Evolutionary conservation across 2,329 filamentous ascomycete species (phyloP), one percentile per base, ranked within the genome.

Genomic region (Colletotrichum simmondsii): DNA sequence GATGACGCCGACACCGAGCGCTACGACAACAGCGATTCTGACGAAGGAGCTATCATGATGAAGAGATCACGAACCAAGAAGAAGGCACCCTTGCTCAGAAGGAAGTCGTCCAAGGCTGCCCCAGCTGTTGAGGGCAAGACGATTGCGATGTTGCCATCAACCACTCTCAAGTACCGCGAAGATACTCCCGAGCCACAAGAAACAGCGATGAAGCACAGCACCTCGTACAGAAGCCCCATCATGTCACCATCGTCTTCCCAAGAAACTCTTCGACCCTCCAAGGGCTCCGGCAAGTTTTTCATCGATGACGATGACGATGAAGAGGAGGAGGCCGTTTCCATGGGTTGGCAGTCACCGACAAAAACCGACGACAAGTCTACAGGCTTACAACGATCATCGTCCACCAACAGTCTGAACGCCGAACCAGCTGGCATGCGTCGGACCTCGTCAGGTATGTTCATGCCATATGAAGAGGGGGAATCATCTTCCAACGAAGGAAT

Each of bases 391-490:
- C 85, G 87, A 70, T 85, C 87, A 24, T 78, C 83, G n/a, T 89
- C 89, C 28, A 82, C 85, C 53, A 81, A 81, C 78, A 87, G 84
- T 73, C 81, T 89, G n/a, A 81, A 79, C n/a, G 85, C 84, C 24
- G 87, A 90, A 72, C 84, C 87, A 56, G 85, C 83, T 22, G 92
- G 92, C 65, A 92, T 97, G 86, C 91, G 92, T 74, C 89, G 95
- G 76, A 97, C 94, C 24, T 87, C 91, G 63, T 97, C 94, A 52
- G 95, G 95, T 76, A 97, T 97, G 94, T 93, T 97, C 78, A 95
- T 97, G 93, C 94, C 95, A 8, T 93, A 92, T 77, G 93, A 95
- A 77, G 93, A 95, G 77, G 91, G 91, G 73, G 93, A 95, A 75
- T 85, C 82, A 80, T 87, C 82, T 59, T 85, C 87, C 73, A 90